Evolutionary conservation across 305 asterid species (phyloP), one percentile per base, ranked within the genome.

Genomic region (Fraxinus sp.): DNA sequence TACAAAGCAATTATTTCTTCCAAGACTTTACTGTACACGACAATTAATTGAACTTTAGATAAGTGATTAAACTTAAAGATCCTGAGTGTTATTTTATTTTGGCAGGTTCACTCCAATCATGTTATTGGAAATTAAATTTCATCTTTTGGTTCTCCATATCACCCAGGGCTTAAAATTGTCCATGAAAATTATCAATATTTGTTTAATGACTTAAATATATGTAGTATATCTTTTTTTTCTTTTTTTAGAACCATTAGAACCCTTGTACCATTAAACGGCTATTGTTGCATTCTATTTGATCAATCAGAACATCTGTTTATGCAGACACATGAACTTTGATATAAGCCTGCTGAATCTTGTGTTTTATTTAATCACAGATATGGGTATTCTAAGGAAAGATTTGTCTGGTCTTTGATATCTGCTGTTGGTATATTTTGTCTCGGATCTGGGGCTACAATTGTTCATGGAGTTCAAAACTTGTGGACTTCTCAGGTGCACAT

Each of bases 391-490:
- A 96, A 96, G 90, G 99, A 96, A 87, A 89, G 98, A 89, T 96
- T 96, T 89, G 98, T 96, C 80, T 96, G 99, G 99, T 93, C 99
- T 81, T 93, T 96, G 89, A 94, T 96, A 85, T 96, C 98, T 85
- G 98, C 97, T 78, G 99, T 96, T 84, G 99, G 98, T 78, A 93
- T 93, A 82, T 93, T 97, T 84, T 97, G 98, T 86, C 97, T 97
- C 46, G 99, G 99, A 78, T 91, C 97, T 82, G 98, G 99, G 85
- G 98, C 98, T 73, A 97, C 99, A 46, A 93, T 94, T 89, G 94
- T 97, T 83, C 86, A 97, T 77, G 99, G 98, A 82, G 85, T 97
- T 85, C 98, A 94, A 81, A 93, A 97, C 86, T 88, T 97, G 90
- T 92, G 97, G 99, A 93, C 93, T 84, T 62, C 97, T 64, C 92